These are phyloP conservation scores for Agrocybe chaxingu DNA, from an alignment of 768 basidiomycete genomes.

Conservation along the genomic window DNA sequence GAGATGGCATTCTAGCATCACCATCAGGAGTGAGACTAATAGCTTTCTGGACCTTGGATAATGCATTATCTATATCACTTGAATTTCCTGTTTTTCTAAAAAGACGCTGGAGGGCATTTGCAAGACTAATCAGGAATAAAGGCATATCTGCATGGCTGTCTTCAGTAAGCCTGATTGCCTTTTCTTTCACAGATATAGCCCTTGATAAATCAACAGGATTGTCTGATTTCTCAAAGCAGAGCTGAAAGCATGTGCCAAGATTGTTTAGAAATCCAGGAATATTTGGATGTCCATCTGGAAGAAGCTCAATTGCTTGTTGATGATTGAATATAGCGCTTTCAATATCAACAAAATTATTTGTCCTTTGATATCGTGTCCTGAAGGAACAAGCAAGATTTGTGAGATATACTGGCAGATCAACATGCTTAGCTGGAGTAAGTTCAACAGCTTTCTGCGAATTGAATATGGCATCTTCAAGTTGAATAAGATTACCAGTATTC, in stretches of 20 bases:
- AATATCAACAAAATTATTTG: not conserved
- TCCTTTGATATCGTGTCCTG: not conserved
- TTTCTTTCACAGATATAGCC: constrained; percentile 10
- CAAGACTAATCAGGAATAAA: constrained; percentile 13
- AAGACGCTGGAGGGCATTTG: constrained; percentile 8
- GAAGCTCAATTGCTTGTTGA: not conserved
- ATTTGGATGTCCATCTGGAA: not conserved
- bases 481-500: not conserved
- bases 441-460: constrained; percentile 1
- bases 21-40: not conserved
- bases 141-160: constrained; percentile 16
- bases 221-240: constrained; percentile 4
- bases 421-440: not conserved
- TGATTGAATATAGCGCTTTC: not conserved
- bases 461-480: constrained; percentile 4
- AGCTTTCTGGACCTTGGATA: not conserved
- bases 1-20: too few relatives aligned
- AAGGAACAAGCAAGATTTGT: not conserved
- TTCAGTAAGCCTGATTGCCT: constrained; percentile 16
- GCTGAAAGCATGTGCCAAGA: not conserved
- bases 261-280: not conserved
- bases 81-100: constrained; percentile 18
- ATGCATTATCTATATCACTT: constrained; percentile 10
- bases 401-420: not conserved
- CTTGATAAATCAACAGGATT: constrained; percentile 21